Percentiles rank a stretch among this genome's conserved stretches.
These are phyloP conservation scores for Jamesozyma gamospora DNA, from an alignment of 805 yeast species.

Conservation along the genomic window DNA sequence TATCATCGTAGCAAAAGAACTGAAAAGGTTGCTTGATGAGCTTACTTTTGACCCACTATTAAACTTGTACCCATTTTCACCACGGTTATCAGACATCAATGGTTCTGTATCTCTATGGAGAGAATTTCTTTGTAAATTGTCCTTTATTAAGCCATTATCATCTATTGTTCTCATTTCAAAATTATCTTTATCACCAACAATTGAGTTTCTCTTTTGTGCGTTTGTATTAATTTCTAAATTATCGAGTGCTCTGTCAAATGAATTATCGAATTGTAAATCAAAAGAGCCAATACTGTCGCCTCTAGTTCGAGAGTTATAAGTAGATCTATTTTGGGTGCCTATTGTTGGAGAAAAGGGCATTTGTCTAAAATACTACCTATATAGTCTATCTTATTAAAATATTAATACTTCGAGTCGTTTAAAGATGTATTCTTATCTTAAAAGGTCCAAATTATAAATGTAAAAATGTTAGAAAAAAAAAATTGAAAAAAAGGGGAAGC, in stretches of 20 bases:
- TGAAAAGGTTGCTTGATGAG: constrained; percentile 1
- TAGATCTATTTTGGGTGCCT: constrained; percentile 8
- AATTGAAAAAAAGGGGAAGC: too few relatives aligned
- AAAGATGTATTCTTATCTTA: too few relatives aligned
- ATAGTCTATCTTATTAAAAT: too few relatives aligned
- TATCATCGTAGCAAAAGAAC: not conserved
- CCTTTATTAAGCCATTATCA: constrained; percentile 1
- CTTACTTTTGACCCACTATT: constrained; percentile 1
- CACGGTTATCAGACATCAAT: constrained; percentile 2
- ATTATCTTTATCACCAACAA: constrained; percentile 9
- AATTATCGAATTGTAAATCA: constrained; percentile 51
- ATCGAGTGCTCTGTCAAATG: constrained; percentile 56
- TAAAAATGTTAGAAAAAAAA: too few relatives aligned
- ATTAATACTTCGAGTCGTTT: too few relatives aligned
- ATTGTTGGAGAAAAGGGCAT: constrained; percentile 21
- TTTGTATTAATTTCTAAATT: constrained; percentile 34
- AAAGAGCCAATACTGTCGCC: constrained; percentile 35
- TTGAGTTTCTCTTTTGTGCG: constrained; percentile 2
- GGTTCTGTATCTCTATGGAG: constrained; percentile 16
- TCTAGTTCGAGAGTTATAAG: constrained; percentile 4
- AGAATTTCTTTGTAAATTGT: constrained; percentile 7
- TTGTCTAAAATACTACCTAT: constrained; percentile 1
- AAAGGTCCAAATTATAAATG: too few relatives aligned
- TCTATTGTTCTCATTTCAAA: constrained; percentile 25
- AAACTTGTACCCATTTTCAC: not conserved